phyloP scores from a whole-genome alignment of 73 alveolate species.

The Uronychia setigera region DNA sequence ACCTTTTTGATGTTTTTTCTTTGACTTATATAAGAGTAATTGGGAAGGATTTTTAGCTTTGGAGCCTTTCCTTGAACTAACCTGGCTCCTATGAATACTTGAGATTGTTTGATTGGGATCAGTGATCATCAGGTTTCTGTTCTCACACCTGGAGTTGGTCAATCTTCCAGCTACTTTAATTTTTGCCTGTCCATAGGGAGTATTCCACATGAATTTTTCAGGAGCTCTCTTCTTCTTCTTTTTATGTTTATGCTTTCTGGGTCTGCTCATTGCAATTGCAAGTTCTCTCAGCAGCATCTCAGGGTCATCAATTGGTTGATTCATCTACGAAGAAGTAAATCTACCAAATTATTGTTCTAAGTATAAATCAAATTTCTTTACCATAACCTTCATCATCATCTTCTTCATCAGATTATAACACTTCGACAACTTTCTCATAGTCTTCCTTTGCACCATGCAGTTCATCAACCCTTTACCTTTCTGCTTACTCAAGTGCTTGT shows the following conservation, averaged over 20 bases:
- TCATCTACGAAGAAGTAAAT: not conserved
- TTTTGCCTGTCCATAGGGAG: slow-evolving; percentile 20
- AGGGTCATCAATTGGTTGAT: not conserved
- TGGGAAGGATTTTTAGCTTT: no score
- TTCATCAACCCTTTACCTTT: slow-evolving; percentile 4
- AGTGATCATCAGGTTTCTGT: no score
- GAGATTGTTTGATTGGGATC: no score
- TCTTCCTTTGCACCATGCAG: not conserved
- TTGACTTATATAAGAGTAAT: no score
- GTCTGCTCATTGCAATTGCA: slow-evolving; percentile 5
- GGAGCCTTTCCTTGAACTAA: no score
- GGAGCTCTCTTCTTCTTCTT: not conserved
- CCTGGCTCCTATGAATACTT: no score
- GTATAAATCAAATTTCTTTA: no score
- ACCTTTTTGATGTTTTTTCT: no score
- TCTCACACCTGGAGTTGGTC: no score
- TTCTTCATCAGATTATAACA: slow-evolving; percentile 2
- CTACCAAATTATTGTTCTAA: not conserved
- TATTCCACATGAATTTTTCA: slow-evolving; percentile 6
- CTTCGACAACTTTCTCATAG: slow-evolving; percentile 15
- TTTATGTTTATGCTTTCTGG: not conserved
- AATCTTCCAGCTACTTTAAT: no score
- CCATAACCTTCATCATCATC: slow-evolving; percentile 4
- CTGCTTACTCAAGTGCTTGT: not conserved
- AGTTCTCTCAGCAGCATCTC: slow-evolving; percentile 6